Evolutionary conservation across 805 yeast species (phyloP).

Genomic region (Candida vartiovaarae): DNA sequence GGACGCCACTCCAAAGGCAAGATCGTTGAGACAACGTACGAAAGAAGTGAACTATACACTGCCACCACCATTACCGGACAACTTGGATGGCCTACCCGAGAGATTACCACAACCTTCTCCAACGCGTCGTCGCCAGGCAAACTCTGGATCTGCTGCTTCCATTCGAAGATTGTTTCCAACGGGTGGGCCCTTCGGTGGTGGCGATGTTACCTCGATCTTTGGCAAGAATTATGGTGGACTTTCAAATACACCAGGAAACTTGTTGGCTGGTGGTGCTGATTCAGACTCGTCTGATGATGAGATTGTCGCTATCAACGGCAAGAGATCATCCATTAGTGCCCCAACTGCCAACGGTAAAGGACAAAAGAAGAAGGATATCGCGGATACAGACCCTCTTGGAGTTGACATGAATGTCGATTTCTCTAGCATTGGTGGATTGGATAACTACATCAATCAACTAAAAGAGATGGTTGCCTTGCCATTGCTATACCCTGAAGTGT

Average conservation of each 20-base stretch:
- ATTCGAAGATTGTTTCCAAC: conserved; percentile 80
- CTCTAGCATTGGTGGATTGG: conserved; percentile 85
- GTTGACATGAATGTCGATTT: conserved; percentile 82
- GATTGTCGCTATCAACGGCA: conserved; percentile 40
- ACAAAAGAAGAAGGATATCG: conserved; percentile 42
- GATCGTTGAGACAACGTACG: conserved; percentile 56
- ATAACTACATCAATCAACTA: conserved; percentile 81
- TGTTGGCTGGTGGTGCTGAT: conserved; percentile 31
- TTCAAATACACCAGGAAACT: conserved; percentile 2
- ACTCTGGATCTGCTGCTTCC: conserved; percentile 28
- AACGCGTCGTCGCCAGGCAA: conserved; percentile 29
- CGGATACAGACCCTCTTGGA: conserved; percentile 92
- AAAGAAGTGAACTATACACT: conserved; percentile 73
- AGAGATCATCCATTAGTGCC: conserved; percentile 27
- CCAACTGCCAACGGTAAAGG: conserved; percentile 15
- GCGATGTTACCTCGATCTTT: conserved; percentile 81
- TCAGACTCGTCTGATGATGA: conserved; percentile 63
- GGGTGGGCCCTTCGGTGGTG: conserved; percentile 97
- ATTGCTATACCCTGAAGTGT: conserved; percentile 85
- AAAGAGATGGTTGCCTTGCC: conserved; percentile 98
- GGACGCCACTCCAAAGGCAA: conserved; percentile 33
- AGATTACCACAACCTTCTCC: conserved; percentile 12
- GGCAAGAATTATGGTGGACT: conserved; percentile 51
- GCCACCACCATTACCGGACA: conserved; percentile 66
- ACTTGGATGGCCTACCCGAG: conserved; percentile 19